These are phyloP conservation scores for Eucalyptus victrix DNA, from an alignment of 345 rosid genomes.

Conservation along the genomic window DNA sequence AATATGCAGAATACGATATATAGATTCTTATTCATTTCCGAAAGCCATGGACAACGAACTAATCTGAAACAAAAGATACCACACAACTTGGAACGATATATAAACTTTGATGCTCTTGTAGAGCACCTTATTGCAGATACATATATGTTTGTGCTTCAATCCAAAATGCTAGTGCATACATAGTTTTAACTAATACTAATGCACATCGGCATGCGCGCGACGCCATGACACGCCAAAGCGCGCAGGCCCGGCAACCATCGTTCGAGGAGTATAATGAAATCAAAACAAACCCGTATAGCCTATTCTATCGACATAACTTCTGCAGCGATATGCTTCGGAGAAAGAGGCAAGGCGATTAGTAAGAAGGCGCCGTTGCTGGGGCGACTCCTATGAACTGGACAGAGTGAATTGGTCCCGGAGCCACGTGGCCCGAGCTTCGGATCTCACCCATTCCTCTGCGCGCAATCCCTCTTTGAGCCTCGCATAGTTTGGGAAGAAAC, in stretches of 20 bases:
- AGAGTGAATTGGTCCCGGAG: constrained; percentile 28
- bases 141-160: background rate
- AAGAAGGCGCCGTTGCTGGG: constrained; percentile 13
- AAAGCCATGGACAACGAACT: background rate
- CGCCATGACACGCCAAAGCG: background rate
- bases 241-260: background rate
- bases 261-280: background rate
- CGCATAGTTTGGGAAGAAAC: constrained; percentile 68
- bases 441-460: constrained; percentile 57
- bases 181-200: background rate
- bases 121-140: background rate
- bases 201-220: background rate
- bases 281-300: background rate
- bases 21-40: background rate
- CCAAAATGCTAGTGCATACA: background rate
- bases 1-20: background rate
- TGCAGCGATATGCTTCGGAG: background rate
- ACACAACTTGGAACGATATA: background rate
- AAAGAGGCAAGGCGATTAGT: background rate
- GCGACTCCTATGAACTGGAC: background rate
- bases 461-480: constrained; percentile 23
- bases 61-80: background rate
- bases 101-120: background rate
- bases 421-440: constrained; percentile 46
- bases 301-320: background rate